Conservation (phyloP, 208 protist genomes). For the Leishmania turanica region DNA sequence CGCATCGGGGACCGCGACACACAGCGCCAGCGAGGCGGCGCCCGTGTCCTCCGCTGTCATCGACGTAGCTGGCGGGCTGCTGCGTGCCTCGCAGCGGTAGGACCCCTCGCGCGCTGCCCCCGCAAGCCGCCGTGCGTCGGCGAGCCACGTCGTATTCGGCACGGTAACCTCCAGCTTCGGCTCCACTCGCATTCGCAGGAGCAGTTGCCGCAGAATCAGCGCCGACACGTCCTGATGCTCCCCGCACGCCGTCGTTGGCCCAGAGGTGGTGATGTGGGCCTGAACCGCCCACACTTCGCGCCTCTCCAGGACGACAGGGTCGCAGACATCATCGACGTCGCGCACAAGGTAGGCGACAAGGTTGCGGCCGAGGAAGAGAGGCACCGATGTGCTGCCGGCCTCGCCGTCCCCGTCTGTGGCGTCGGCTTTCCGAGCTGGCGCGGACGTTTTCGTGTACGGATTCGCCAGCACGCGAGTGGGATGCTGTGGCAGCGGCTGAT, state of each 20-base stretch:
- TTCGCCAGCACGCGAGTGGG: constrained; percentile 41
- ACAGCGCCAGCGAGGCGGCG: neutral
- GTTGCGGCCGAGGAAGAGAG: constrained; percentile 71
- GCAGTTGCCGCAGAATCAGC: constrained; percentile 41
- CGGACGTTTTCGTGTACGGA: constrained; percentile 25
- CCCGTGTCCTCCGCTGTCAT: neutral
- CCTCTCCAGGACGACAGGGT: constrained; percentile 59
- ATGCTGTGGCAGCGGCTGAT: constrained; percentile 55
- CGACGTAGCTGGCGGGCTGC: neutral
- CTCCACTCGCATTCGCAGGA: constrained; percentile 51
- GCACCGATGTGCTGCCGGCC: constrained; percentile 14
- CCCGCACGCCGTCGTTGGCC: constrained; percentile 56
- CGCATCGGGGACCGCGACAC: neutral
- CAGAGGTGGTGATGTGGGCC: constrained; percentile 39
- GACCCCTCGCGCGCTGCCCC: constrained; percentile 43
- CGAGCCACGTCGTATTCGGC: constrained; percentile 42
- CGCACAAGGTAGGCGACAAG: constrained; percentile 62
- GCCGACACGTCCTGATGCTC: constrained; percentile 48
- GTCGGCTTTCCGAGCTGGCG: neutral
- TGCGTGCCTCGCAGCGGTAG: constrained; percentile 33
- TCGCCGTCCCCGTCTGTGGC: constrained; percentile 2
- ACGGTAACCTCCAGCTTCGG: constrained; percentile 41
- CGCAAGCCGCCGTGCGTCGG: constrained; percentile 9
- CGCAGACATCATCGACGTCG: constrained; percentile 83
- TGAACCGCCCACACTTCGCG: constrained; percentile 82